Conservation (phyloP, 768 basidiomycete species). For the Xerocomellus chrysenteron region DNA sequence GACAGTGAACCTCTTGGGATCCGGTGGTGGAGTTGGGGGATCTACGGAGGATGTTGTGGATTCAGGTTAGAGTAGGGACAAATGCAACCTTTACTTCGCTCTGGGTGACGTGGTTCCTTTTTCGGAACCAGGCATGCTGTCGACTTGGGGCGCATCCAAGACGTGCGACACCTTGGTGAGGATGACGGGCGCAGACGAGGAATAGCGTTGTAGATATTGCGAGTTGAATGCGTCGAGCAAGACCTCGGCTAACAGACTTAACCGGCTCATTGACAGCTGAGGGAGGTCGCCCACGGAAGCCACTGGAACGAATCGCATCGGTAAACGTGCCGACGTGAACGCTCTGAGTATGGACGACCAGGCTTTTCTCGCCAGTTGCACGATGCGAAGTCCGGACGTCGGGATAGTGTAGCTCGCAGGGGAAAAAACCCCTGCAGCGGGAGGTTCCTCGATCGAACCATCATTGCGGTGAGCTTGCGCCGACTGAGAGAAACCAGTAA, state of each 20-base stretch:
- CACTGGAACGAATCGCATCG: slow-evolving; percentile 34
- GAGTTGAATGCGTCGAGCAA: slow-evolving; percentile 69
- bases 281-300: slow-evolving; percentile 44
- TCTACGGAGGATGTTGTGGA: too few relatives aligned
- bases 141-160: too few relatives aligned
- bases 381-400: slow-evolving; percentile 69
- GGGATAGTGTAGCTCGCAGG: slow-evolving; percentile 31
- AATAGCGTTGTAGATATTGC: slow-evolving; percentile 68
- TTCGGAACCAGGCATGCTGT: too few relatives aligned
- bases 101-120: too few relatives aligned
- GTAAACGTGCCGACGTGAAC: neutral
- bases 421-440: slow-evolving; percentile 44
- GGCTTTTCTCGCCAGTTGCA: slow-evolving; percentile 63
- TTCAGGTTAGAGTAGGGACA: too few relatives aligned
- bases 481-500: too few relatives aligned
- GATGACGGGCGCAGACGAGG: slow-evolving; percentile 48
- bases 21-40: too few relatives aligned
- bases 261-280: slow-evolving; percentile 46
- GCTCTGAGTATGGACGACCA: slow-evolving; percentile 7
- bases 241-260: slow-evolving; percentile 45
- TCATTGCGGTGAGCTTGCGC: too few relatives aligned
- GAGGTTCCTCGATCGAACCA: too few relatives aligned
- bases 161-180: slow-evolving; percentile 54
- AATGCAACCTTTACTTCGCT: too few relatives aligned
- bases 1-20: too few relatives aligned